Conservation (phyloP, 2,329 filamentous ascomycete species). For the Neonectria sp. region DNA sequence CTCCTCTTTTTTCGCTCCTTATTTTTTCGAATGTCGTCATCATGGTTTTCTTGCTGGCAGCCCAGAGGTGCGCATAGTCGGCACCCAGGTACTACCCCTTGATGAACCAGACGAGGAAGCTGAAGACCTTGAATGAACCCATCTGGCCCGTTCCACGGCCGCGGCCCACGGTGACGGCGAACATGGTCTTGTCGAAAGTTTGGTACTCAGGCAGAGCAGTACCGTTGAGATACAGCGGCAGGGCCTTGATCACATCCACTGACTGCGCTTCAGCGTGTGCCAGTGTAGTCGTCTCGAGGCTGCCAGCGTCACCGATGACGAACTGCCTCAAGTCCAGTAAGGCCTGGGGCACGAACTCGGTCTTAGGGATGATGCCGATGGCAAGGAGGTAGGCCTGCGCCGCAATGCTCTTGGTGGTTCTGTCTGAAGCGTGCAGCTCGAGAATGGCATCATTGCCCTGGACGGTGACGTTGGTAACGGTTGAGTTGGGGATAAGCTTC, state of each 20-base stretch:
- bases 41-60: slow-evolving; percentile 54
- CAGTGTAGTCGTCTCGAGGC: slow-evolving; percentile 55
- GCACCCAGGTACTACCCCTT: slow-evolving; percentile 58
- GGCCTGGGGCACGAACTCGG: slow-evolving; percentile 56
- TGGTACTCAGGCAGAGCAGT: slow-evolving; percentile 50
- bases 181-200: slow-evolving; percentile 48
- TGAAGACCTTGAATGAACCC: slow-evolving; percentile 54
- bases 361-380: slow-evolving; percentile 62
- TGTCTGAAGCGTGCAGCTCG: slow-evolving; percentile 52
- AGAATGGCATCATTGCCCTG: slow-evolving; percentile 50
- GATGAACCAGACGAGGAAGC: slow-evolving; percentile 55
- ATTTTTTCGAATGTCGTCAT: slow-evolving; percentile 53
- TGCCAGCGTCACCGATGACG: slow-evolving; percentile 61
- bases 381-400: slow-evolving; percentile 64
- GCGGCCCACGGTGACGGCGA: slow-evolving; percentile 58
- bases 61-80: slow-evolving; percentile 48
- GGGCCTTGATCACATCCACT: slow-evolving; percentile 52
- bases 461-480: slow-evolving; percentile 50
- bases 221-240: slow-evolving; percentile 53
- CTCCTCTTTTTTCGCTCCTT: slow-evolving; percentile 21
- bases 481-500: slow-evolving; percentile 57
- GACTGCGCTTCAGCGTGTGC: slow-evolving; percentile 52
- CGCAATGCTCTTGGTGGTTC: slow-evolving; percentile 55
- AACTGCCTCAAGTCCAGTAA: slow-evolving; percentile 55
- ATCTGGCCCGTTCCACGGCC: slow-evolving; percentile 57